Evolutionary conservation across 1,139 yeast genomes (phyloP).

Genomic region (Saccharomyces hybrid): DNA sequence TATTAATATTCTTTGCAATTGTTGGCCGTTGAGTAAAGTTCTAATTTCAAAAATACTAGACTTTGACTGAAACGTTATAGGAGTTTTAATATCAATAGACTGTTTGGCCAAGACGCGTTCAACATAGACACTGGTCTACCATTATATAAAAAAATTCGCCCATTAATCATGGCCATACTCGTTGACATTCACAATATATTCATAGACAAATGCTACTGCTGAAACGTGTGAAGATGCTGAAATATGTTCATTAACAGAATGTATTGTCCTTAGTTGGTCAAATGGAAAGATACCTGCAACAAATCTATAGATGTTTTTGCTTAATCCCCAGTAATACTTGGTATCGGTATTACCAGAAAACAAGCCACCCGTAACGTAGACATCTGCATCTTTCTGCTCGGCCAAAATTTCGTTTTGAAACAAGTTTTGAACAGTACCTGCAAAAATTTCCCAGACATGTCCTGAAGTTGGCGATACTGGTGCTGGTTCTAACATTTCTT

Average conservation of each 20-base stretch:
- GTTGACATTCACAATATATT: slow-evolving; percentile 38
- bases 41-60: too few relatives aligned
- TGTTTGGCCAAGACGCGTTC: neutral
- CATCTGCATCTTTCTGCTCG: slow-evolving; percentile 30
- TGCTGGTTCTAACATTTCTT: slow-evolving; percentile 42
- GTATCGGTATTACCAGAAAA: slow-evolving; percentile 86
- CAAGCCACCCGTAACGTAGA: slow-evolving; percentile 52
- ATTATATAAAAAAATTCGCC: neutral
- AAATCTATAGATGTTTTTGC: slow-evolving; percentile 59
- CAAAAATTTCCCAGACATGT: slow-evolving; percentile 43
- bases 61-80: neutral
- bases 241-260: slow-evolving; percentile 55
- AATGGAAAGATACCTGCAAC: slow-evolving; percentile 20
- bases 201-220: slow-evolving; percentile 52
- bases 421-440: slow-evolving; percentile 48
- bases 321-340: slow-evolving; percentile 64
- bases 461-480: slow-evolving; percentile 45
- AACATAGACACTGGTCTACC: neutral
- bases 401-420: slow-evolving; percentile 35
- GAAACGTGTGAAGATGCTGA: slow-evolving; percentile 47
- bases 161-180: slow-evolving; percentile 11
- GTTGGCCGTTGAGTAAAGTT: neutral
- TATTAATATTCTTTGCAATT: too few relatives aligned
- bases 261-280: slow-evolving; percentile 31
- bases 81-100: neutral